Percentiles rank a stretch among this genome's conserved stretches.
These are phyloP conservation scores for Boeremia lycopersici DNA, from an alignment of 2,329 filamentous ascomycete genomes.

Conservation along the genomic window DNA sequence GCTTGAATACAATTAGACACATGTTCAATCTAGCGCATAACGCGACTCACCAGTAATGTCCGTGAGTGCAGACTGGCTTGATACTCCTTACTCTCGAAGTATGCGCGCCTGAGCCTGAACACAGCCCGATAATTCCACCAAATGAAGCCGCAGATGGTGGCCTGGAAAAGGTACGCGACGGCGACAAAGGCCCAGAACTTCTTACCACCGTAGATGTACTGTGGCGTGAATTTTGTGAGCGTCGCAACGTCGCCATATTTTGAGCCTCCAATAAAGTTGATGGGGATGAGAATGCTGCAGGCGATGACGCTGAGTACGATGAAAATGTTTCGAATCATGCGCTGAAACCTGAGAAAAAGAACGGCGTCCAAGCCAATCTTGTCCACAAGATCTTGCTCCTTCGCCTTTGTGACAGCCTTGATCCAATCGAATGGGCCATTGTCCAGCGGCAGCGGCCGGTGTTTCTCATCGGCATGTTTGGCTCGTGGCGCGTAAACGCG, in stretches of 20 bases:
- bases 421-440: conserved; percentile 91
- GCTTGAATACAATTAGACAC: conserved; percentile 49
- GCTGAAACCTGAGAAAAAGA: conserved; percentile 82
- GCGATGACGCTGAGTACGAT: conserved; percentile 73
- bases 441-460: conserved; percentile 82
- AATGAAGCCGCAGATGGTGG: conserved; percentile 76
- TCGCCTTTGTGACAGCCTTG: conserved; percentile 73
- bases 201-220: conserved; percentile 56
- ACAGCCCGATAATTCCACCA: conserved; percentile 89
- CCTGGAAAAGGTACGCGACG: conserved; percentile 68
- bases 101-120: conserved; percentile 70
- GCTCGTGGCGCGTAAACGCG: conserved; percentile 92
- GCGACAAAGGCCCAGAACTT: conserved; percentile 65
- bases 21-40: not conserved
- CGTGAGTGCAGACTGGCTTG: conserved; percentile 81
- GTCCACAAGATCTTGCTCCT: conserved; percentile 77
- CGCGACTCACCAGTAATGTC: conserved; percentile 57
- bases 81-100: conserved; percentile 86
- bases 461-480: conserved; percentile 89
- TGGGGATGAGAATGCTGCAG: conserved; percentile 77
- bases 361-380: conserved; percentile 89
- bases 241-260: conserved; percentile 33
- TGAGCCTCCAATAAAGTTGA: conserved; percentile 65
- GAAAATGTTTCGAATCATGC: conserved; percentile 93
- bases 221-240: conserved; percentile 62